phyloP scores from a whole-genome alignment of 225 moss, liverwort and hornwort species.

The Thuidium tamariscinum region DNA sequence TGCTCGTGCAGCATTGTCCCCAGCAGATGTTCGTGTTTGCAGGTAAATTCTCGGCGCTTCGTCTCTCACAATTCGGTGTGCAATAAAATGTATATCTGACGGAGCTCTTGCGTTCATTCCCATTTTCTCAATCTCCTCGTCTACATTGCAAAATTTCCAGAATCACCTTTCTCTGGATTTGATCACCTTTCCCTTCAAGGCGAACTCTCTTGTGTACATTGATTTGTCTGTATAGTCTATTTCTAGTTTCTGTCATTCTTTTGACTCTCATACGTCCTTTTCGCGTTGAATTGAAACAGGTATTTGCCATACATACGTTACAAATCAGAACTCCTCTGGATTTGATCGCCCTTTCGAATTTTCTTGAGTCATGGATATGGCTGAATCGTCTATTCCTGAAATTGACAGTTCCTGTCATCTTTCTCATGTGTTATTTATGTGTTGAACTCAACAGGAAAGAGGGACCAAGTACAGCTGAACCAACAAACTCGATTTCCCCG shows the following conservation, averaged over 20 bases:
- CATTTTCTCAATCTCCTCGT: background rate
- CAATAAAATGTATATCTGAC: background rate
- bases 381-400: background rate
- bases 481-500: slow-evolving; percentile 28
- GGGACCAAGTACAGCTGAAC: slow-evolving; percentile 5
- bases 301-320: background rate
- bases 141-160: background rate
- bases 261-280: background rate
- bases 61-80: background rate
- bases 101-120: background rate
- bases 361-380: background rate
- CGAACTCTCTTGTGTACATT: background rate
- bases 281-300: background rate
- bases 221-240: background rate
- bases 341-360: background rate
- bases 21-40: background rate
- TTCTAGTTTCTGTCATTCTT: background rate
- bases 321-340: background rate
- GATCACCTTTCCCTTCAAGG: background rate
- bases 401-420: background rate
- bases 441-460: slow-evolving; percentile 10
- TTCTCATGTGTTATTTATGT: background rate
- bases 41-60: background rate
- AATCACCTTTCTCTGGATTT: background rate
- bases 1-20: background rate